phyloP scores from a whole-genome alignment of 2,329 filamentous ascomycete genomes.

The Colletotrichum orbiculare region DNA sequence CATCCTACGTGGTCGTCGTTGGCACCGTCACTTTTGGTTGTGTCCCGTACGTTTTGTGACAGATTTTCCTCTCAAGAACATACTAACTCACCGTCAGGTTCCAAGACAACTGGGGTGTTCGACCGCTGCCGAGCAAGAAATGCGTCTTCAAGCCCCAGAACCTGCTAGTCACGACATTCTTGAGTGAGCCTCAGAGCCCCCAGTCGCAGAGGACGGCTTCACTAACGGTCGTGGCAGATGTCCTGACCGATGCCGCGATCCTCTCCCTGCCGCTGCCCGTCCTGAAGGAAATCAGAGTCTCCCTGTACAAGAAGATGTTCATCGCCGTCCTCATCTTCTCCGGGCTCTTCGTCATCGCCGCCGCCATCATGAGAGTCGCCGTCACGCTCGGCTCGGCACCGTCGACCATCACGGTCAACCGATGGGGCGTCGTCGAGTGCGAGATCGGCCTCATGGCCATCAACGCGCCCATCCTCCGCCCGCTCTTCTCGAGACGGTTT shows the following conservation, averaged over 20 bases:
- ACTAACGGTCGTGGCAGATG: neutral
- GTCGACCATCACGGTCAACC: conserved; percentile 22
- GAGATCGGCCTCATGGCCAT: conserved; percentile 24
- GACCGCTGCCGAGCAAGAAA: conserved; percentile 27
- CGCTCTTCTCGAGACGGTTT: conserved; percentile 18
- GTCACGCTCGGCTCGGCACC: conserved; percentile 28
- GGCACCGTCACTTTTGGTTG: conserved; percentile 27
- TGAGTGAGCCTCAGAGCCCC: conserved; percentile 20
- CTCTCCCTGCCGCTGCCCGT: conserved; percentile 18
- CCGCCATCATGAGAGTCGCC: conserved; percentile 21
- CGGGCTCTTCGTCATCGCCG: conserved; percentile 25
- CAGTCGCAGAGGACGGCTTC: neutral
- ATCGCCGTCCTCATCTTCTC: conserved; percentile 25
- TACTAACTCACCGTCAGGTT: neutral
- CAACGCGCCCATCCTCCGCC: conserved; percentile 20
- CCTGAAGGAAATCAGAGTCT: conserved; percentile 19
- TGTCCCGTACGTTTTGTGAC: conserved; percentile 9
- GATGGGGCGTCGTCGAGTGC: conserved; percentile 28
- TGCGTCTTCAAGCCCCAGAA: conserved; percentile 40
- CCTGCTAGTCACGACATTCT: conserved; percentile 38
- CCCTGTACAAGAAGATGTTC: conserved; percentile 21
- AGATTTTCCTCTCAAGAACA: too few relatives aligned
- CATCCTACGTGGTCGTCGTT: conserved; percentile 19
- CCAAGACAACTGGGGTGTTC: conserved; percentile 25
- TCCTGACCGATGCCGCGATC: conserved; percentile 25